Conservation (phyloP, 176 grass and related monocot genomes). For the Miscanthus lutarioriparius region DNA sequence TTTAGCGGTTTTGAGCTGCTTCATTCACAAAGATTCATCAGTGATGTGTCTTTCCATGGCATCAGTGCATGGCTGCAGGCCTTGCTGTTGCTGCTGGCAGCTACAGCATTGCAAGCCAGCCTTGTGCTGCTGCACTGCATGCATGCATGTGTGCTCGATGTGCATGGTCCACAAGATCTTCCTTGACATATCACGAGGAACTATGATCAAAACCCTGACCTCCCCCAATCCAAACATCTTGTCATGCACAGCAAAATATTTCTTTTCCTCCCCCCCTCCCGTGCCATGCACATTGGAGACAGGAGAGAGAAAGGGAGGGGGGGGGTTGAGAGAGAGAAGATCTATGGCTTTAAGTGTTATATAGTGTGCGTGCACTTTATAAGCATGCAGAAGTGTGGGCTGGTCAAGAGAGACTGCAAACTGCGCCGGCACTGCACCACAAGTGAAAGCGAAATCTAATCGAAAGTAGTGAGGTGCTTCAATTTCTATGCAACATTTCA, state of each 20-base stretch:
- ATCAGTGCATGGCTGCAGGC: constrained; percentile 53
- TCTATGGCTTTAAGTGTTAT: constrained; percentile 22
- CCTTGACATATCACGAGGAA: constrained; percentile 55
- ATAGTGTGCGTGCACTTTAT: constrained; percentile 40
- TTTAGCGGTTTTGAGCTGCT: constrained; percentile 44
- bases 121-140: constrained; percentile 46
- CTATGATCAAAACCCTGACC: constrained; percentile 48
- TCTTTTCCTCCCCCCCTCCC: constrained; percentile 36
- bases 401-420: constrained; percentile 38
- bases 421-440: constrained; percentile 20
- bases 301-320: constrained; percentile 20
- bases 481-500: constrained; percentile 23
- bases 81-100: constrained; percentile 26
- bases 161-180: constrained; percentile 62
- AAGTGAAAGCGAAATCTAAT: constrained; percentile 49
- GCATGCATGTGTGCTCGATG: constrained; percentile 44
- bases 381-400: constrained; percentile 52
- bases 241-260: constrained; percentile 42
- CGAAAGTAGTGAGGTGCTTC: constrained; percentile 15
- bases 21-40: constrained; percentile 43
- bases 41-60: constrained; percentile 69
- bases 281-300: constrained; percentile 44
- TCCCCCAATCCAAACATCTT: constrained; percentile 61
- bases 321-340: constrained; percentile 32
- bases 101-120: constrained; percentile 36